Evolutionary conservation across 1,284 basidiomycete species (phyloP).

Genomic region (Sporisorium scitamineum): DNA sequence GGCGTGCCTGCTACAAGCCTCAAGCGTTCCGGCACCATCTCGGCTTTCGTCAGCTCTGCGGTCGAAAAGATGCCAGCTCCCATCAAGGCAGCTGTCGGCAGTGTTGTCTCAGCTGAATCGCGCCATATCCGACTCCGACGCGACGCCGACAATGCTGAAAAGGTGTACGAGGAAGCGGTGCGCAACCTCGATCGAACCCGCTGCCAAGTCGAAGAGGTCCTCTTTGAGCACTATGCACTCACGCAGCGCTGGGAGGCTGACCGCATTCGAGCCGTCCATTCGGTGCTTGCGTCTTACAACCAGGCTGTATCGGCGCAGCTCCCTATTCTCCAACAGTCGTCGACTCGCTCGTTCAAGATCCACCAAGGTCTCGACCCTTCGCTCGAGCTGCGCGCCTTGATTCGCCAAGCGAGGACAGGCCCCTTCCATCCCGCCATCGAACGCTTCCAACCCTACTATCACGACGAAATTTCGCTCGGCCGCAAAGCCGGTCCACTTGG

Average conservation of each 20-base stretch:
- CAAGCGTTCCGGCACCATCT: slow-evolving; percentile 53
- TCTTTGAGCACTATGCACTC: slow-evolving; percentile 61
- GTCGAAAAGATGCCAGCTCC: slow-evolving; percentile 59
- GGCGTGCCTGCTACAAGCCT: slow-evolving; percentile 22
- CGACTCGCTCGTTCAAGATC: slow-evolving; percentile 30
- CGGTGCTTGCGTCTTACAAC: slow-evolving; percentile 53
- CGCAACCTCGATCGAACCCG: slow-evolving; percentile 60
- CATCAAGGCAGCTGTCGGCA: slow-evolving; percentile 58
- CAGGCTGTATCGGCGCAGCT: slow-evolving; percentile 30
- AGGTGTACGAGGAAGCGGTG: slow-evolving; percentile 57
- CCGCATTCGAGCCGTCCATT: slow-evolving; percentile 60
- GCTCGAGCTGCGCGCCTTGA: slow-evolving; percentile 50
- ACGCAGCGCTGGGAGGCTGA: slow-evolving; percentile 63
- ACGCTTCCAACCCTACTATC: slow-evolving; percentile 67
- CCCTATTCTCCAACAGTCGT: slow-evolving; percentile 41
- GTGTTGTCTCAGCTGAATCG: slow-evolving; percentile 57
- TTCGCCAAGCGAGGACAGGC: slow-evolving; percentile 55
- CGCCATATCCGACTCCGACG: slow-evolving; percentile 60
- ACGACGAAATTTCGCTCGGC: slow-evolving; percentile 60
- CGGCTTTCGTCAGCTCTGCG: slow-evolving; percentile 57
- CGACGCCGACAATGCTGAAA: slow-evolving; percentile 63
- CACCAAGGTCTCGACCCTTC: slow-evolving; percentile 33
- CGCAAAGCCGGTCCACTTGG: slow-evolving; percentile 36
- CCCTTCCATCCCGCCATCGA: slow-evolving; percentile 61
- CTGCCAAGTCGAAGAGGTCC: slow-evolving; percentile 58